Base-by-base conservation (phyloP, 2,329 filamentous ascomycete species). In the Apiospora kogelbergensis region DNA sequence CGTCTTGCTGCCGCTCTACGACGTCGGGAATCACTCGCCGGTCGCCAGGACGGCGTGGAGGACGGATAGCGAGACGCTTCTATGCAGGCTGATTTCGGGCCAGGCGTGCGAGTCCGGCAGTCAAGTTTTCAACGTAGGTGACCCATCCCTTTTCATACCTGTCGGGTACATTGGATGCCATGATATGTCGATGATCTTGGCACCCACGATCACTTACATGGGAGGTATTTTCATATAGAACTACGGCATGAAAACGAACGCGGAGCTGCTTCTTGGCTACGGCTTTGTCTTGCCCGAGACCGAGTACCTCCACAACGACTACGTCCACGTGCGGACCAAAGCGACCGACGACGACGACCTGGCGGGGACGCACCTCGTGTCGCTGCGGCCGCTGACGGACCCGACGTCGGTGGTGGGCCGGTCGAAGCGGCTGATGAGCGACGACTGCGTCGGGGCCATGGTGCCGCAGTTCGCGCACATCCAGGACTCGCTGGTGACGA, bases 211-310 rank as follows among this genome's bases (percentile, higher is more conserved):
- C 10, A 42, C 63, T 42, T n/a, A 65, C 63, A 42, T 11, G 13
- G 9, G 10, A 42, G 33, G 20, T 40, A 2, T 10, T 6, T 33
- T 20, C 5, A 10, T 40, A 9, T 93, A 93, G 81, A 93, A 93
- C 77, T 94, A 94, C 75, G 91, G 91, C 40, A 78, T 82, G 75
- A 92, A 93, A 78, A 92, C 91, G 7, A 94, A 94, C 74, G 91
- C 90, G 69, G 90, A 93, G 80, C 81, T 91, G 30, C 82, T 91
- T 1, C 80, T 91, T 1, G 89, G 85, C 0, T 91, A 91, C 74
- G 88, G 89, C 2, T 91, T 91, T 75, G 82, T 87, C 71, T 75
- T 90, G 0, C 83, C 85, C 1, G 80, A 83, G 67, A 82, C 81
- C 0, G 77, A 79, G 0, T 77, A 74, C 5, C 78, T 89, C 68